Base-by-base conservation (phyloP, 768 basidiomycete species). In the Phaeolepiota aurea region DNA sequence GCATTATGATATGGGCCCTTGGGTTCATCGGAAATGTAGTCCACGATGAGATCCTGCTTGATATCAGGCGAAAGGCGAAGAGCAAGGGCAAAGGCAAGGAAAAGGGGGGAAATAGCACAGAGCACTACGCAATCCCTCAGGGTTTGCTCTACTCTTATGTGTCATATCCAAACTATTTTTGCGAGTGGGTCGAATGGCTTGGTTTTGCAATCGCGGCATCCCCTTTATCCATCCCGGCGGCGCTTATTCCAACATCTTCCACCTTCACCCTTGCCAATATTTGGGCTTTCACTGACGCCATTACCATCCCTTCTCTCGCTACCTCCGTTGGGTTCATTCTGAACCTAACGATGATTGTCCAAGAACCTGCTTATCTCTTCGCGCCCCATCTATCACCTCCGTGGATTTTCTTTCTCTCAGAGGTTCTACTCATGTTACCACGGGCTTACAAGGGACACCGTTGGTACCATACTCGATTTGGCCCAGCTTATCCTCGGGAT, bases 111-210 rank as follows among this genome's bases (percentile, higher is more conserved):
- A n/a, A 18, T 10, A 50, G 55, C 16, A 59, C 56, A 31, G 74
- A 78, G 37, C 68, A 87, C 58, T 89, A 89, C 54, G 79, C 80
- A 3, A 81, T 92, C 44, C 91, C 94, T 0, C 73, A 82, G 38
- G 88, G 86, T 0, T 72, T 77, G 15, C 64, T 94, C 13, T 96
- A 85, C 68, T 51, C 57, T 32, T 81, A 76, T 53, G 66, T 97
- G 51, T 89, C 90, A 4, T 94, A 82, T 63, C 94, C 94, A 7
- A 91, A 96, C 58, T 98, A 97, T 63, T 64, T 90, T 14, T 90
- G 83, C 61, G 94, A 97, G 56, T 98, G 94, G 94, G 44, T 84
- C 41, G 94, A 98, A 61, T 98, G 93, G 92, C 48, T 77, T 7
- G 90, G 87, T 5, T 97, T 83, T 57, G 84, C 88, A 1, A 56